Percentiles rank a stretch among this genome's conserved stretches.
Conservation (phyloP, 2,329 filamentous ascomycete species). For the Didymella glomerata region DNA sequence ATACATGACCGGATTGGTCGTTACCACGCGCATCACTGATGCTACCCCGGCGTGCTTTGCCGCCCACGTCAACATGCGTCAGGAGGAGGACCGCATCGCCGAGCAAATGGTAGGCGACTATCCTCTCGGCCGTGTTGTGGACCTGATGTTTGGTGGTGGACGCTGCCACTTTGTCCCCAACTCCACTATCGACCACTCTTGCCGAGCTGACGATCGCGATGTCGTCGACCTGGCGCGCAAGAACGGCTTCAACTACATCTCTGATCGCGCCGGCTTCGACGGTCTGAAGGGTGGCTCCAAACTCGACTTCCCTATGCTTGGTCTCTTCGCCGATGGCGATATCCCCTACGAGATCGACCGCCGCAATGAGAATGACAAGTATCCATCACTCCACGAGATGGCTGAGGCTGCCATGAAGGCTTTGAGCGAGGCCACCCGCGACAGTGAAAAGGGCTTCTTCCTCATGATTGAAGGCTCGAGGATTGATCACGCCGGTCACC, state of each 20-base stretch:
- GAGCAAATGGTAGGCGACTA: constrained; percentile 91
- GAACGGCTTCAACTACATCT: constrained; percentile 82
- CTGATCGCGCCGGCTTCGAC: constrained; percentile 78
- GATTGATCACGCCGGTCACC: constrained; percentile 89
- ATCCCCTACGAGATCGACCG: constrained; percentile 96
- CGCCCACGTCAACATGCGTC: constrained; percentile 80
- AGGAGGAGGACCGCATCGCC: constrained; percentile 89
- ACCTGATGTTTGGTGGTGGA: constrained; percentile 92
- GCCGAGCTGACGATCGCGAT: constrained; percentile 79
- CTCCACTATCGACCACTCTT: constrained; percentile 74
- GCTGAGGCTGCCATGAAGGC: constrained; percentile 80
- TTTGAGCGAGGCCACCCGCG: constrained; percentile 79
- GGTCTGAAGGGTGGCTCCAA: constrained; percentile 70
- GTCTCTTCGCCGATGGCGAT: constrained; percentile 81
- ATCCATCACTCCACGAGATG: constrained; percentile 93
- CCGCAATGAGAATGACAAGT: constrained; percentile 76
- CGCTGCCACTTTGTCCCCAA: constrained; percentile 93
- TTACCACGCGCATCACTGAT: constrained; percentile 94
- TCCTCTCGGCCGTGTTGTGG: constrained; percentile 84
- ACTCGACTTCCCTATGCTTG: constrained; percentile 81
- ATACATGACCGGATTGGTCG: constrained; percentile 91
- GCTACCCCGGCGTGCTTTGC: constrained; percentile 96
- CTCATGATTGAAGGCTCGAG: constrained; percentile 97
- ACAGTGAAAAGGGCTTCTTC: constrained; percentile 94
- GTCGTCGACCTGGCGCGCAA: constrained; percentile 76